Evolutionary conservation across 352 stramenopile species (phyloP).

Genomic region (Phytophthora fragariae): DNA sequence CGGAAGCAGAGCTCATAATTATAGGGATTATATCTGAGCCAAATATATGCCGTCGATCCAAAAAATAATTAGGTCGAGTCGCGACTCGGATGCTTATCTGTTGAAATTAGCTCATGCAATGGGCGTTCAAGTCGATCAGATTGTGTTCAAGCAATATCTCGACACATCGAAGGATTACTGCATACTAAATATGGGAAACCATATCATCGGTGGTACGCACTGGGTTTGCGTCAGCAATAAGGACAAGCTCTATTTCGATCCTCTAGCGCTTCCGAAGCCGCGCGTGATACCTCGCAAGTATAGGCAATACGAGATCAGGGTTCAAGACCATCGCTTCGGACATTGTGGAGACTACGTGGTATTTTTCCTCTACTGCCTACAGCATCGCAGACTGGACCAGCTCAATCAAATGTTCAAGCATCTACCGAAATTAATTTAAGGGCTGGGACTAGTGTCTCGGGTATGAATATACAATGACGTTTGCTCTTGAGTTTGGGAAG

Average conservation of each 20-base stretch:
- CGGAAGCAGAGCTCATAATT: not conserved
- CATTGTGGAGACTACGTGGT: not conserved
- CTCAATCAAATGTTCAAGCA: not conserved
- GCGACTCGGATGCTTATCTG: not conserved
- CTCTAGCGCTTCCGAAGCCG: not conserved
- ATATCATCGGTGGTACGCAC: conserved; percentile 8
- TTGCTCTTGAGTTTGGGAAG: not conserved
- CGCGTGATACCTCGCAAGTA: not conserved
- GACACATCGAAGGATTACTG: not conserved
- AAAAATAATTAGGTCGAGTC: not conserved
- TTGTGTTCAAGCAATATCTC: conserved; percentile 7
- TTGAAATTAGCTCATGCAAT: conserved; percentile 1
- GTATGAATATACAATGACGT: too few species aligned
- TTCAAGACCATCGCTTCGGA: not conserved
- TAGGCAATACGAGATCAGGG: not conserved
- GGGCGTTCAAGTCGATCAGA: conserved; percentile 11
- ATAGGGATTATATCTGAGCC: not conserved
- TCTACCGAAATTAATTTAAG: not conserved
- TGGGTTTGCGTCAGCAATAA: conserved; percentile 10
- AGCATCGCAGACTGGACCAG: not conserved
- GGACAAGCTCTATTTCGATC: conserved; percentile 9
- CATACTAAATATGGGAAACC: conserved; percentile 12
- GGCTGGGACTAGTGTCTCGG: not conserved
- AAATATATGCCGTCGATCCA: not conserved
- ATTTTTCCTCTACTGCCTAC: not conserved